Conservation (phyloP, 805 yeast genomes). For the Candida yuanshanica region DNA sequence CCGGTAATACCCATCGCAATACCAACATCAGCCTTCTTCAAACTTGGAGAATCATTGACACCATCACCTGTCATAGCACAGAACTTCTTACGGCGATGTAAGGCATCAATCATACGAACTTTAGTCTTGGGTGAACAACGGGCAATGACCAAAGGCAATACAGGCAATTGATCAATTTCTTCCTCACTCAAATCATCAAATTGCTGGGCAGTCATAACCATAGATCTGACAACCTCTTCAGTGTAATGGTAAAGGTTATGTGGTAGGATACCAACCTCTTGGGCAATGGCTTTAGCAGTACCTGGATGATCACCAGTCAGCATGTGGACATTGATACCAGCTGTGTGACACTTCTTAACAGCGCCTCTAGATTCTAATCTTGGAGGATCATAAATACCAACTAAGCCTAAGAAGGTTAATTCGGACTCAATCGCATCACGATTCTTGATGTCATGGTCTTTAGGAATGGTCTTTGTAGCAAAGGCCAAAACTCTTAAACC, state of each 20-base stretch:
- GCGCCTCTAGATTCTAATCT: conserved; percentile 61
- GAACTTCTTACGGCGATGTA: conserved; percentile 54
- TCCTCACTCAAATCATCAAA: conserved; percentile 60
- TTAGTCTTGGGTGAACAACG: conserved; percentile 81
- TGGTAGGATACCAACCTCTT: conserved; percentile 74
- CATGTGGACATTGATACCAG: conserved; percentile 79
- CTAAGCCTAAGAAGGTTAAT: conserved; percentile 57
- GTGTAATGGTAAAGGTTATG: conserved; percentile 51
- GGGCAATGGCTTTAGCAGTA: conserved; percentile 75
- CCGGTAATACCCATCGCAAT: conserved; percentile 83
- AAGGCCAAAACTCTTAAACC: conserved; percentile 74
- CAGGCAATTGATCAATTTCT: conserved; percentile 57
- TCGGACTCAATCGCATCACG: conserved; percentile 46
- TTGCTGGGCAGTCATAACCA: conserved; percentile 73
- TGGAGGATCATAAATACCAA: conserved; percentile 81
- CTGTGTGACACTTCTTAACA: conserved; percentile 61
- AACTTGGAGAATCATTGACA: conserved; percentile 74
- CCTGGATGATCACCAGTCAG: conserved; percentile 78
- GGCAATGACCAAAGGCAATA: conserved; percentile 72
- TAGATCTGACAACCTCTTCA: conserved; percentile 48
- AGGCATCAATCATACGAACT: conserved; percentile 76
- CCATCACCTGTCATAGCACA: conserved; percentile 86
- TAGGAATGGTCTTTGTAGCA: conserved; percentile 40
- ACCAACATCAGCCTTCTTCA: conserved; percentile 75
- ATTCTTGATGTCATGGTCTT: conserved; percentile 26